Conservation (phyloP, 192 early-diverging fungal genomes). For the Mortierella hygrophila region DNA sequence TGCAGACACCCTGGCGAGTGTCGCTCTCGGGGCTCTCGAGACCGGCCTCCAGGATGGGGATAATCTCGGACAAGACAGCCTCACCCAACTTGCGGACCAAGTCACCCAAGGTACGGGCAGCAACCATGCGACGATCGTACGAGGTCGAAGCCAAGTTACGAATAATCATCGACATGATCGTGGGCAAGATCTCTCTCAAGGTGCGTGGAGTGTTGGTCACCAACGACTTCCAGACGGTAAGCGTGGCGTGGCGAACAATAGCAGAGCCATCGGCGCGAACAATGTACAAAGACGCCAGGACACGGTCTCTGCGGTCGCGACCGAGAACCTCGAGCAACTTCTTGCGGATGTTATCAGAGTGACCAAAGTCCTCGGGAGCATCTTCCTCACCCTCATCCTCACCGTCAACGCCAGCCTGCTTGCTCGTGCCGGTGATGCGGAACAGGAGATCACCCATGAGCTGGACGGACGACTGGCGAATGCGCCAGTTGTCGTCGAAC, state of each 20-base stretch:
- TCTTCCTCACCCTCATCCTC: slow-evolving; percentile 75
- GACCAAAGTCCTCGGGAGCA: slow-evolving; percentile 63
- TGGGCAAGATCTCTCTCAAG: slow-evolving; percentile 92
- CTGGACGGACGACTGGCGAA: slow-evolving; percentile 94
- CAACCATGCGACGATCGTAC: slow-evolving; percentile 86
- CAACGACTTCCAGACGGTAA: slow-evolving; percentile 96
- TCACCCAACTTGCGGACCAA: slow-evolving; percentile 97
- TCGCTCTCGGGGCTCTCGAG: slow-evolving; percentile 75
- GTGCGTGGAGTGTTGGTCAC: slow-evolving; percentile 97
- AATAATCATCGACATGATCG: slow-evolving; percentile 94
- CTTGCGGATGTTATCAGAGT: slow-evolving; percentile 75
- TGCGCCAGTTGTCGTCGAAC: slow-evolving; percentile 96
- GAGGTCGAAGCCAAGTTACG: slow-evolving; percentile 79
- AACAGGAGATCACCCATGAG: slow-evolving; percentile 95
- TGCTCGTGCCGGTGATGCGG: slow-evolving; percentile 88
- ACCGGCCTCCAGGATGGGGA: slow-evolving; percentile 92
- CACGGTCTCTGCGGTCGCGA: slow-evolving; percentile 83
- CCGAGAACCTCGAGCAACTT: slow-evolving; percentile 87
- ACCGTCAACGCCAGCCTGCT: slow-evolving; percentile 39
- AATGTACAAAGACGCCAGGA: slow-evolving; percentile 94
- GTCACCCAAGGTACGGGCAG: slow-evolving; percentile 93
- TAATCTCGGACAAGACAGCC: slow-evolving; percentile 83
- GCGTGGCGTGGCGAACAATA: slow-evolving; percentile 89
- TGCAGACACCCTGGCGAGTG: slow-evolving; percentile 92
- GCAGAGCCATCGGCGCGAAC: slow-evolving; percentile 85